A percentile compares a stretch with the other conserved stretches of the same genome.
Conservation (phyloP, 129 eudicot species). For the Ambrosia trifida region DNA sequence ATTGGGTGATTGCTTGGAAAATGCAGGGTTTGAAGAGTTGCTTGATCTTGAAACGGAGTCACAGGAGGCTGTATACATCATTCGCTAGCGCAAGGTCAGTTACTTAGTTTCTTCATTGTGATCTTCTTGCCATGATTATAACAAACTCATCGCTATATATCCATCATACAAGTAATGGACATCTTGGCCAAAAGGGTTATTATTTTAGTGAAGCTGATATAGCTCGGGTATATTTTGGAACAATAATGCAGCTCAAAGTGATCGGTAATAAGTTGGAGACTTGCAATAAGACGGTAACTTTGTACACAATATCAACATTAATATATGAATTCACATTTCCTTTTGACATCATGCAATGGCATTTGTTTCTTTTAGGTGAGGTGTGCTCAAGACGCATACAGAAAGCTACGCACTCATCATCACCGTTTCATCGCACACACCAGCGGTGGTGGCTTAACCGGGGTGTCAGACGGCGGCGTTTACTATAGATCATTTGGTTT, state of each 20-base stretch:
- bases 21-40: conserved; percentile 52
- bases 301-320: not conserved
- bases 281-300: conserved; percentile 64
- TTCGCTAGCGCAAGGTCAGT: conserved; percentile 66
- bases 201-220: not conserved
- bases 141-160: too few species aligned
- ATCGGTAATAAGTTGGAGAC: conserved; percentile 56
- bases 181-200: not conserved
- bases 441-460: too few species aligned
- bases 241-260: conserved; percentile 49
- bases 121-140: not conserved
- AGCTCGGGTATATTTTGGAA: not conserved
- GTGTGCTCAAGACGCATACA: conserved; percentile 60
- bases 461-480: too few species aligned
- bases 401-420: conserved; percentile 25
- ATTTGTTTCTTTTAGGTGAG: conserved; percentile 49
- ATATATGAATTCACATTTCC: not conserved
- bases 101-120: not conserved
- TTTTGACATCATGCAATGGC: not conserved
- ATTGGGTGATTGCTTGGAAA: conserved; percentile 76
- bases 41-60: conserved; percentile 62
- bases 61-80: conserved; percentile 53
- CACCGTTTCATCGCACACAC: too few species aligned
- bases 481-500: too few species aligned
- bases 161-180: not conserved